phyloP scores from a whole-genome alignment of 2,329 filamentous ascomycete genomes.

The Penicillium sp. region DNA sequence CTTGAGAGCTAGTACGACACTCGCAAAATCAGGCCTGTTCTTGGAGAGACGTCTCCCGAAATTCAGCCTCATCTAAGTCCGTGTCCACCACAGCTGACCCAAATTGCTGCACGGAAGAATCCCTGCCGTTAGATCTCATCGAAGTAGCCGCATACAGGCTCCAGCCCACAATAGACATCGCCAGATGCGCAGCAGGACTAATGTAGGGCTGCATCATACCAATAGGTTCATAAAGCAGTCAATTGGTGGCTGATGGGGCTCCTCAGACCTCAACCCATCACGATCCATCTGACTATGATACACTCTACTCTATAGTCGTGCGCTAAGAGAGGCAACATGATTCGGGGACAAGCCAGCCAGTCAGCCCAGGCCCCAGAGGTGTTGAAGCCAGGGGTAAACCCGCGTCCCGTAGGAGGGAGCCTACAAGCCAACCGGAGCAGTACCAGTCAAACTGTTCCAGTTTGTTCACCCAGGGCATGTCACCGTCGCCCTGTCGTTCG shows the following conservation, averaged over 20 bases:
- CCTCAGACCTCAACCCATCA: not conserved
- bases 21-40: not conserved
- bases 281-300: not conserved
- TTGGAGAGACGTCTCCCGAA: not conserved
- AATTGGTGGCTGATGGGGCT: conserved; percentile 7
- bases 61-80: not conserved
- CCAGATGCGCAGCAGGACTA: not conserved
- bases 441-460: too few relatives aligned
- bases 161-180: conserved; percentile 1
- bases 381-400: not conserved
- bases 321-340: conserved; percentile 13
- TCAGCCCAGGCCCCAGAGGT: not conserved
- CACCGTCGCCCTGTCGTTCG: conserved; percentile 13
- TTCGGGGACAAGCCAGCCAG: not conserved
- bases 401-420: not conserved
- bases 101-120: not conserved
- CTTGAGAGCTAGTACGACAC: not conserved
- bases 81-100: not conserved
- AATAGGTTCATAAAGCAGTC: not conserved
- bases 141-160: not conserved
- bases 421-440: too few relatives aligned
- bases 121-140: not conserved
- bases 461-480: conserved; percentile 1
- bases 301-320: conserved; percentile 9
- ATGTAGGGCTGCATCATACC: conserved; percentile 15